Percentiles rank a stretch among this genome's conserved stretches.
phyloP scores from a whole-genome alignment of 495 filamentous ascomycete genomes.

The Opeltia flavorubescens region DNA sequence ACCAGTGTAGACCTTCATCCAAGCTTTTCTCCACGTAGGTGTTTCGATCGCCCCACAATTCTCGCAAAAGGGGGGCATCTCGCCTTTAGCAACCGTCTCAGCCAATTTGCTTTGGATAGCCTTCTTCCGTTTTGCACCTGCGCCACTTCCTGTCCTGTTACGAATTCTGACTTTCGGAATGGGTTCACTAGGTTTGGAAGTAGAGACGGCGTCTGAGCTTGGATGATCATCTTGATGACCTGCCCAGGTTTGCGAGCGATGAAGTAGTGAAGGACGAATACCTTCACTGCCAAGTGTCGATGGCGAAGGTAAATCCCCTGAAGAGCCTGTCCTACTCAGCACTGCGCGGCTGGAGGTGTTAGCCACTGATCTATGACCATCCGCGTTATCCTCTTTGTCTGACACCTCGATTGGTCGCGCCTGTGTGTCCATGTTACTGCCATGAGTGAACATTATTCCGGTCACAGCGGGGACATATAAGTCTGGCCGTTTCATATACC shows the following conservation, averaged over 20 bases:
- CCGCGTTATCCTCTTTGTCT: constrained; percentile 2
- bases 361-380: neutral
- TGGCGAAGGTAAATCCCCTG: constrained; percentile 24
- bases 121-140: constrained; percentile 33
- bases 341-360: constrained; percentile 1
- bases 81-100: constrained; percentile 49
- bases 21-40: constrained; percentile 86
- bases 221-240: constrained; percentile 18
- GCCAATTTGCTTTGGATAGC: constrained; percentile 51
- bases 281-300: constrained; percentile 45
- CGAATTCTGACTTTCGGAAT: constrained; percentile 4
- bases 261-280: constrained; percentile 28
- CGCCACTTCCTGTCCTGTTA: constrained; percentile 21
- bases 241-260: constrained; percentile 33
- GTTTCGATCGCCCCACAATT: constrained; percentile 94
- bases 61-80: constrained; percentile 71
- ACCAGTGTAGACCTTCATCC: constrained; percentile 51
- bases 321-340: constrained; percentile 18
- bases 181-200: constrained; percentile 3
- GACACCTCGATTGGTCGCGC: neutral
- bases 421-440: neutral
- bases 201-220: constrained; percentile 8
- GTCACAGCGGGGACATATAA: neutral
- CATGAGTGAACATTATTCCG: neutral
- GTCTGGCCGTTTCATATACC: constrained; percentile 13